Conservation (phyloP, 2,329 filamentous ascomycete species). For the Xylaria sp. region DNA sequence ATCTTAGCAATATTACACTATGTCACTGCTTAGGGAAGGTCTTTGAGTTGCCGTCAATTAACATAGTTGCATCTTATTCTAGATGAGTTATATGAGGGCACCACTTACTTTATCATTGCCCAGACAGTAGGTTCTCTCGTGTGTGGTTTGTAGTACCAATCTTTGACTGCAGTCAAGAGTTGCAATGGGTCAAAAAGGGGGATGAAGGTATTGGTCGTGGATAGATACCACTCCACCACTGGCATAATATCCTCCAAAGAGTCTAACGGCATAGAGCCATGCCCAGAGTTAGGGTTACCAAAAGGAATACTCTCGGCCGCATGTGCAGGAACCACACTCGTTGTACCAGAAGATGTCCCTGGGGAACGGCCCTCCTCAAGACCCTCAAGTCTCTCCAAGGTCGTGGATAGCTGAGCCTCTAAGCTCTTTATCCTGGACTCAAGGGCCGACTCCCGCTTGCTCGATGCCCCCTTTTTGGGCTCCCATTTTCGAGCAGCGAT, state of each 20-base stretch:
- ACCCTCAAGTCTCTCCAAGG: constrained; percentile 22
- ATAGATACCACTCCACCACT: constrained; percentile 45
- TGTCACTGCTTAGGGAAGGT: background rate
- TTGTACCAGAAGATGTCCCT: background rate
- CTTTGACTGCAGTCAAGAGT: constrained; percentile 43
- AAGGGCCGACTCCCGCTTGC: constrained; percentile 13
- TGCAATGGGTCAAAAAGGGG: constrained; percentile 44
- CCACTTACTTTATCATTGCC: constrained; percentile 43
- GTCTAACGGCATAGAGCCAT: constrained; percentile 30
- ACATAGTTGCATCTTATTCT: background rate
- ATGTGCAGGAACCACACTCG: background rate
- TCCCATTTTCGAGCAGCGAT: constrained; percentile 25
- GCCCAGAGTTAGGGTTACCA: background rate
- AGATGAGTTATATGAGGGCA: background rate
- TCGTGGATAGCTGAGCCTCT: constrained; percentile 21
- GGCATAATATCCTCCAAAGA: constrained; percentile 42
- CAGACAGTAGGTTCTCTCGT: constrained; percentile 39
- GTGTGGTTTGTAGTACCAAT: constrained; percentile 41
- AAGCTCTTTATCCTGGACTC: constrained; percentile 26
- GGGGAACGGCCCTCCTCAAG: background rate
- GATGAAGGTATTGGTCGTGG: constrained; percentile 41
- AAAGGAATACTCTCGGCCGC: background rate
- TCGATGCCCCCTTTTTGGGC: constrained; percentile 15
- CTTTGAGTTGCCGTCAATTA: background rate
- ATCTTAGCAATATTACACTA: background rate